A percentile compares a stretch with the other conserved stretches of the same genome.
These are phyloP conservation scores for Fraxinus albicans DNA, from an alignment of 305 asterid genomes.

Conservation along the genomic window DNA sequence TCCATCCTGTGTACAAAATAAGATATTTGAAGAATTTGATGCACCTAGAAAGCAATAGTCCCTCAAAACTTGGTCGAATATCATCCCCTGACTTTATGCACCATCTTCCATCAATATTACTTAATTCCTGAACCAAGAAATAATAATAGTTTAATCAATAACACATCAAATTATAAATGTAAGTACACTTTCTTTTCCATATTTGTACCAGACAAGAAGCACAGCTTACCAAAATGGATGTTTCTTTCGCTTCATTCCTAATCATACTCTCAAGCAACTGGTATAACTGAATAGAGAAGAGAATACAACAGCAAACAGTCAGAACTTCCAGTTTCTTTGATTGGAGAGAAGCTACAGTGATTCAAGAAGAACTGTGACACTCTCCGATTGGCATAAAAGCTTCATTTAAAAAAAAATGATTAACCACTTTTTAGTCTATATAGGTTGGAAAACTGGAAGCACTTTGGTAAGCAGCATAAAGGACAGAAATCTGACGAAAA, in stretches of 20 bases:
- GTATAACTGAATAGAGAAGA: conserved; percentile 54
- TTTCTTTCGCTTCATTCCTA: conserved; percentile 62
- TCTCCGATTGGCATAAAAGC: not conserved
- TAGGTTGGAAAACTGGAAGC: not conserved
- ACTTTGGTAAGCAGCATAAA: not conserved
- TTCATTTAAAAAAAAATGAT: not conserved
- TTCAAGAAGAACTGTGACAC: not conserved
- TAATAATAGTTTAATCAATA: conserved; percentile 9
- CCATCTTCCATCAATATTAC: conserved; percentile 85
- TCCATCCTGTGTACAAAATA: conserved; percentile 13
- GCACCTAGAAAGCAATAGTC: conserved; percentile 86
- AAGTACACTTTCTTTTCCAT: not conserved
- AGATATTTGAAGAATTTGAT: conserved; percentile 30
- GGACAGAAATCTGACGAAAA: not conserved
- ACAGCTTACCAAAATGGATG: conserved; percentile 54
- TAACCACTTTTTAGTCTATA: not conserved
- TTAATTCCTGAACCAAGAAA: conserved; percentile 59
- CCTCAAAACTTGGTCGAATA: conserved; percentile 55
- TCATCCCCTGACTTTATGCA: conserved; percentile 68
- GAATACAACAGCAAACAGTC: conserved; percentile 20
- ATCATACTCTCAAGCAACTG: conserved; percentile 79
- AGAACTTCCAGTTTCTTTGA: conserved; percentile 19
- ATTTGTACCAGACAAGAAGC: conserved; percentile 8
- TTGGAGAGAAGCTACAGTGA: not conserved
- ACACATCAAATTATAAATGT: not conserved